These are phyloP conservation scores for Phytophthora cactorum DNA, from an alignment of 352 stramenopile species.

Conservation along the genomic window DNA sequence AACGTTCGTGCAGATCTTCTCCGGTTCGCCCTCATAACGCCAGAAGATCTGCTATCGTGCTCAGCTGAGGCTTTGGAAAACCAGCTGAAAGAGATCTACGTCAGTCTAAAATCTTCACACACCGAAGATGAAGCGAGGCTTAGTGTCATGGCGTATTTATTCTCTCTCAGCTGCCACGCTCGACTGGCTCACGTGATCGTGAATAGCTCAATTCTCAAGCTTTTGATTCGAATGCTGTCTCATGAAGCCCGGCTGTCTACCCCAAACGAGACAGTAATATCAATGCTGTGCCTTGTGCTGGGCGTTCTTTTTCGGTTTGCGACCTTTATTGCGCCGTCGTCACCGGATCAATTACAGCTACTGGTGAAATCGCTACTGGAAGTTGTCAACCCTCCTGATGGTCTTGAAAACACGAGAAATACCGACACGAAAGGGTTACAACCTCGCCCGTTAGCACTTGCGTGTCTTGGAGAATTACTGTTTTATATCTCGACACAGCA, in stretches of 20 bases:
- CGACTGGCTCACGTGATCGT: slow-evolving; percentile 83
- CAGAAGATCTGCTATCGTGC: slow-evolving; percentile 51
- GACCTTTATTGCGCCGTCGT: slow-evolving; percentile 72
- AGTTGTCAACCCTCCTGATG: slow-evolving; percentile 14
- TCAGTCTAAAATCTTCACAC: slow-evolving; percentile 55
- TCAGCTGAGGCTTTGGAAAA: slow-evolving; percentile 61
- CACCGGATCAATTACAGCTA: slow-evolving; percentile 56
- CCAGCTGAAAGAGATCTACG: slow-evolving; percentile 80
- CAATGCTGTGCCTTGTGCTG: slow-evolving; percentile 65
- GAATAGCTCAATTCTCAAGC: slow-evolving; percentile 77
- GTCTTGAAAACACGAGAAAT: background rate
- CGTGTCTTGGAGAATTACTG: slow-evolving; percentile 73
- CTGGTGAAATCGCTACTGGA: slow-evolving; percentile 49
- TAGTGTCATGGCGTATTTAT: slow-evolving; percentile 67
- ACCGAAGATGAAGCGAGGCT: slow-evolving; percentile 42
- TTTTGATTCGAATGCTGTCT: slow-evolving; percentile 63
- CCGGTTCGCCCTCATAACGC: slow-evolving; percentile 43
- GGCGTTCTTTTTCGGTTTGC: slow-evolving; percentile 73
- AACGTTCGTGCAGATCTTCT: slow-evolving; percentile 36
- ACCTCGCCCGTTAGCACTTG: slow-evolving; percentile 40
- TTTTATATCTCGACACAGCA: slow-evolving; percentile 80
- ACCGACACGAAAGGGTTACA: slow-evolving; percentile 8
- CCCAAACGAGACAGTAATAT: slow-evolving; percentile 32
- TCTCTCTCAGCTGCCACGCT: slow-evolving; percentile 52
- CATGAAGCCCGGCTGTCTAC: slow-evolving; percentile 27